Base-by-base conservation (phyloP, 2,329 filamentous ascomycete species). In the Talaromyces sp. region DNA sequence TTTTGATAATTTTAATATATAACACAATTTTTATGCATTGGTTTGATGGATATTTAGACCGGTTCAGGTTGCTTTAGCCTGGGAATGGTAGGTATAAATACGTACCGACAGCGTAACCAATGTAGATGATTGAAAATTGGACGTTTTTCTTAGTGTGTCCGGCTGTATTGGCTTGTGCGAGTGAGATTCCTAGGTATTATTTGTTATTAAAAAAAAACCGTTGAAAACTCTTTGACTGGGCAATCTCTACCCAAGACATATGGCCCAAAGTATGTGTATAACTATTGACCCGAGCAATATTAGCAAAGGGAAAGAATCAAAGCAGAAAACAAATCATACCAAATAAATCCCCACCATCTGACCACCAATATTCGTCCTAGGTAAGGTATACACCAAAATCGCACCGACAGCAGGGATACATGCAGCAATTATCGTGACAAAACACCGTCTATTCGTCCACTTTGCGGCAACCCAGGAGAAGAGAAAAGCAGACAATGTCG, bases 121-220 rank as follows among this genome's bases (percentile, higher is more conserved):
- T 72, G 41, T 73, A 73, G 3, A 77, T 66, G 26, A 76, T 71
- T 26, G 73, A 72, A 58, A 74, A 76, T 12, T 74, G 68, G 6
- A 76, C 67, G 17, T 68, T 71, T 59, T 77, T 77, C 66, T 78
- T 79, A n/a, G 76, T 77, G 57, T 72, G 65, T 6, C 72, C 72
- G 29, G 72, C 70, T 0, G 69, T 72, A 59, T 74, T 74, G 26
- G 72, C 72, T 56, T 69, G 68, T 17, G 64, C 63, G 35, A 72
- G 62, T 21, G 68, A 70, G 46, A 70, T 67, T 2, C 62, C 64
- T 62, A 26, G 12, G 41, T 51, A 26, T 21, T 11, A 4, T 11
- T 46, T 46, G 11, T 19, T 24, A n/a, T n/a, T n/a, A n/a, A n/a
- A n/a, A n/a, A n/a, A n/a, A n/a, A n/a, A n/a, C n/a, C n/a, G n/a